phyloP scores from a whole-genome alignment of 2,329 filamentous ascomycete genomes.

The Aspergillus brasiliensis region DNA sequence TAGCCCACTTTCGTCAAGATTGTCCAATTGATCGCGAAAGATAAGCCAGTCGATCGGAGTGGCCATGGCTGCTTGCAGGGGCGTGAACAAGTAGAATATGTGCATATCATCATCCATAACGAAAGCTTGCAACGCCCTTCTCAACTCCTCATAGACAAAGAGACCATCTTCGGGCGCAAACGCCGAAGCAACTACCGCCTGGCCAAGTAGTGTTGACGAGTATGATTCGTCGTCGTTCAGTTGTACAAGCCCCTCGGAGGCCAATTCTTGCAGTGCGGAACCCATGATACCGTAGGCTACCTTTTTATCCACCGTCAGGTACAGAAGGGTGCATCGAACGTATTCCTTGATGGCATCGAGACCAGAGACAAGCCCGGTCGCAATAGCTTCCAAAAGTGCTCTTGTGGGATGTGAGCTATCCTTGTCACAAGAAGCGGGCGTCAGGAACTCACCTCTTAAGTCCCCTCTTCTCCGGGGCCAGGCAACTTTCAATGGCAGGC shows the following conservation, averaged over 20 bases:
- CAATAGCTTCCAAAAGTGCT: conserved; percentile 71
- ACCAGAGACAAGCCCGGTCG: conserved; percentile 67
- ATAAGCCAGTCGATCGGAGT: conserved; percentile 69
- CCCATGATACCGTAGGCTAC: conserved; percentile 58
- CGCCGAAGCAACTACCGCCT: conserved; percentile 71
- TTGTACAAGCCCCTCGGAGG: conserved; percentile 58
- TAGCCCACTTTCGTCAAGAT: conserved; percentile 69
- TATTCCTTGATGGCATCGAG: conserved; percentile 68
- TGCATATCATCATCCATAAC: conserved; percentile 83
- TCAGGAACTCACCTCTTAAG: conserved; percentile 60
- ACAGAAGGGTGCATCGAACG: conserved; percentile 67
- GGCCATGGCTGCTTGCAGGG: conserved; percentile 56
- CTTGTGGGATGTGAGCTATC: conserved; percentile 42
- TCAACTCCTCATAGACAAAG: conserved; percentile 71
- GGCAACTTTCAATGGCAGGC: conserved; percentile 68
- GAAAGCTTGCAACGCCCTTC: conserved; percentile 68
- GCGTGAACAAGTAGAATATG: conserved; percentile 75
- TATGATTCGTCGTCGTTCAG: conserved; percentile 56
- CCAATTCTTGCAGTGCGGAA: conserved; percentile 62
- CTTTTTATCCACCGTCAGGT: conserved; percentile 55
- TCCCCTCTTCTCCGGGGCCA: conserved; percentile 67
- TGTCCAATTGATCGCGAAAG: conserved; percentile 71
- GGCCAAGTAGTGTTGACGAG: conserved; percentile 65
- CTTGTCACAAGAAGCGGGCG: neutral
- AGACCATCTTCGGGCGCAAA: conserved; percentile 74